Evolutionary conservation across 441 rosid genomes (phyloP).

Genomic region (Kokia cookei): DNA sequence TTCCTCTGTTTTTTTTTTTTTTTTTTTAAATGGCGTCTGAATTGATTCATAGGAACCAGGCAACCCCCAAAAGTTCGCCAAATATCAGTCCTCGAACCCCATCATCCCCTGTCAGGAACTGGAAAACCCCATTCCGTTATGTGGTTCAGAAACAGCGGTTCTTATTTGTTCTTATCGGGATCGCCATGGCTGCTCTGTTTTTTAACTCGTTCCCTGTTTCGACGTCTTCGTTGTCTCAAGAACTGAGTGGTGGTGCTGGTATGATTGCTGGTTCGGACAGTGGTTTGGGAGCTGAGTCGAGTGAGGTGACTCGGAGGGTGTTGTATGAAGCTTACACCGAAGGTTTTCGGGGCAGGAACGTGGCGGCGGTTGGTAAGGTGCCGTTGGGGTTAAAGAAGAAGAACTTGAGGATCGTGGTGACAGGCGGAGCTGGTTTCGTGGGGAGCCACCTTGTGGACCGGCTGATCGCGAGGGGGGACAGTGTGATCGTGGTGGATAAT

Average conservation of each 20-base stretch:
- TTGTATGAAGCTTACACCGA: slow-evolving; percentile 16
- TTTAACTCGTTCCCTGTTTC: slow-evolving; percentile 44
- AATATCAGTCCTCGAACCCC: not conserved
- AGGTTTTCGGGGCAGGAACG: slow-evolving; percentile 8
- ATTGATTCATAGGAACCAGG: slow-evolving; percentile 28
- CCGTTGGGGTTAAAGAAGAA: slow-evolving; percentile 55
- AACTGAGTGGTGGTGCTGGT: slow-evolving; percentile 1
- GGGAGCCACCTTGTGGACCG: slow-evolving; percentile 89
- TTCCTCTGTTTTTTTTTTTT: not conserved
- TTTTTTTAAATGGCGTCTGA: slow-evolving; percentile 25
- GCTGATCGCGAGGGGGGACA: slow-evolving; percentile 66
- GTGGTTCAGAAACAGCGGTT: slow-evolving; percentile 63
- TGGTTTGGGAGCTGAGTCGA: slow-evolving; percentile 2
- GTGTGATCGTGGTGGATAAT: slow-evolving; percentile 72
- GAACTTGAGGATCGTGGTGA: slow-evolving; percentile 55
- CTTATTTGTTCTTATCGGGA: slow-evolving; percentile 50
- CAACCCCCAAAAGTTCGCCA: not conserved
- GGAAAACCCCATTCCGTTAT: slow-evolving; percentile 39
- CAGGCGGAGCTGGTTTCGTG: slow-evolving; percentile 88
- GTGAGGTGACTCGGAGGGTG: slow-evolving; percentile 20
- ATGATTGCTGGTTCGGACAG: not conserved
- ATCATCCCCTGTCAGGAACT: not conserved
- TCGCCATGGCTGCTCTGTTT: slow-evolving; percentile 49
- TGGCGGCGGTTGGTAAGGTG: slow-evolving; percentile 44
- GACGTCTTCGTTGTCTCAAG: not conserved